A percentile compares a stretch with the other conserved stretches of the same genome.
Conservation (phyloP, 2,329 filamentous ascomycete species). For the Penicillium sp. region DNA sequence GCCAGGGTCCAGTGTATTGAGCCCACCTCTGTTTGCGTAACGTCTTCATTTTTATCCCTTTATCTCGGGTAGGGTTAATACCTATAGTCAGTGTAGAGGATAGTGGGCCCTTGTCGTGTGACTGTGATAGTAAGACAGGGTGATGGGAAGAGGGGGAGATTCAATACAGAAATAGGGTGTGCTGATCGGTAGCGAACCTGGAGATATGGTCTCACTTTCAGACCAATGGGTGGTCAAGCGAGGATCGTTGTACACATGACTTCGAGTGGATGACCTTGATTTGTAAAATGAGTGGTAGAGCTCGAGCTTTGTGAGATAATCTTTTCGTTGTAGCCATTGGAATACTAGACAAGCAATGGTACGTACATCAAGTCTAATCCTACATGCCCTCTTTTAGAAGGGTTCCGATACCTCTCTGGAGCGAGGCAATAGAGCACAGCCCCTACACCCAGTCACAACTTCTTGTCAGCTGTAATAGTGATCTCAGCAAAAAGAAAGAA, state of each 20-base stretch:
- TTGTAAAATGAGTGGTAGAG: background rate
- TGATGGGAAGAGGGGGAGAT: background rate
- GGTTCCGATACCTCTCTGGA: no score
- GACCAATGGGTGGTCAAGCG: background rate
- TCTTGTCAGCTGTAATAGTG: background rate
- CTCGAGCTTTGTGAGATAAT: background rate
- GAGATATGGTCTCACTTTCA: constrained; percentile 1
- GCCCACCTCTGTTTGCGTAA: background rate
- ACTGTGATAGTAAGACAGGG: background rate
- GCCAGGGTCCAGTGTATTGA: background rate
- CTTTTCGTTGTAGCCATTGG: background rate
- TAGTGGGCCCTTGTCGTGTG: background rate
- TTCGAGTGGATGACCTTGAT: background rate
- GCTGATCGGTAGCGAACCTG: background rate
- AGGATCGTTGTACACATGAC: background rate
- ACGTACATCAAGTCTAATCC: background rate
- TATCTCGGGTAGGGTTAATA: background rate
- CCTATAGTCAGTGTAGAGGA: background rate
- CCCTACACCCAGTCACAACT: no score
- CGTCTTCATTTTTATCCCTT: background rate
- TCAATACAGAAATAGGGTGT: background rate
- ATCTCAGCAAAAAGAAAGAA: background rate
- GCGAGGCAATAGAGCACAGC: background rate
- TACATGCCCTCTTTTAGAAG: background rate
- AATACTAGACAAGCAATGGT: background rate